These are phyloP conservation scores for Pisolithus sp. DNA, from an alignment of 768 basidiomycete genomes.

Conservation along the genomic window DNA sequence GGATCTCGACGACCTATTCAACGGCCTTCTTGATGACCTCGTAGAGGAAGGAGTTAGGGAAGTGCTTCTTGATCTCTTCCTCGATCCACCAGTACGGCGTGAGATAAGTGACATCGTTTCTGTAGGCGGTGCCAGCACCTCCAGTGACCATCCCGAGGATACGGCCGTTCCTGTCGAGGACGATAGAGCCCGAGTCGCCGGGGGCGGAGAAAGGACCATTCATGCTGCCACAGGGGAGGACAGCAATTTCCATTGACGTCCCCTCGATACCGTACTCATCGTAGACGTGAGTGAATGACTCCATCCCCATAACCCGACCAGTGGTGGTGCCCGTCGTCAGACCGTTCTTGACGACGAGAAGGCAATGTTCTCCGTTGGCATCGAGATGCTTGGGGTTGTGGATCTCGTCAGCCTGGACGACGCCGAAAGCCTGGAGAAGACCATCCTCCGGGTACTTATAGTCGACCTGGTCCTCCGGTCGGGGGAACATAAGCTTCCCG, in stretches of 20 bases:
- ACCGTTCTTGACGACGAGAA: slow-evolving; percentile 15
- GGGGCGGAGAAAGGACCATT: slow-evolving; percentile 11
- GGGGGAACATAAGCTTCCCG: slow-evolving; percentile 9
- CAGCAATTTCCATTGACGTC: slow-evolving; percentile 5
- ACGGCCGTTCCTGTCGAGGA: slow-evolving; percentile 21
- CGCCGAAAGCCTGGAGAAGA: slow-evolving; percentile 18
- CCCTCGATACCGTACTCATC: neutral
- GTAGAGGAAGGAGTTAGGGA: slow-evolving; percentile 13
- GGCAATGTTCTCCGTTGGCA: slow-evolving; percentile 3
- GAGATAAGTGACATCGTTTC: slow-evolving; percentile 29
- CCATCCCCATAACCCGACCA: slow-evolving; percentile 7
- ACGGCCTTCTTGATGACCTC: neutral
- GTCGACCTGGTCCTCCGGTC: neutral
- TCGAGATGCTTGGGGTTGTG: slow-evolving; percentile 2
- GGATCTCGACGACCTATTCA: neutral
- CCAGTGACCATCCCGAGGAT: slow-evolving; percentile 31
- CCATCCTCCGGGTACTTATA: slow-evolving; percentile 21
- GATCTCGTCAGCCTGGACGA: slow-evolving; percentile 19
- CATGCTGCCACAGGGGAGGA: slow-evolving; percentile 4
- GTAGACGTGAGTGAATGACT: slow-evolving; percentile 11
- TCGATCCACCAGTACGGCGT: slow-evolving; percentile 32
- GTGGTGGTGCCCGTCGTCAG: slow-evolving; percentile 6
- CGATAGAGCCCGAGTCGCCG: slow-evolving; percentile 19
- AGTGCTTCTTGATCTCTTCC: slow-evolving; percentile 18
- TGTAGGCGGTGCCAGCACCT: slow-evolving; percentile 21